Conservation (phyloP, 352 stramenopile species). For the Pythium monospermum region DNA sequence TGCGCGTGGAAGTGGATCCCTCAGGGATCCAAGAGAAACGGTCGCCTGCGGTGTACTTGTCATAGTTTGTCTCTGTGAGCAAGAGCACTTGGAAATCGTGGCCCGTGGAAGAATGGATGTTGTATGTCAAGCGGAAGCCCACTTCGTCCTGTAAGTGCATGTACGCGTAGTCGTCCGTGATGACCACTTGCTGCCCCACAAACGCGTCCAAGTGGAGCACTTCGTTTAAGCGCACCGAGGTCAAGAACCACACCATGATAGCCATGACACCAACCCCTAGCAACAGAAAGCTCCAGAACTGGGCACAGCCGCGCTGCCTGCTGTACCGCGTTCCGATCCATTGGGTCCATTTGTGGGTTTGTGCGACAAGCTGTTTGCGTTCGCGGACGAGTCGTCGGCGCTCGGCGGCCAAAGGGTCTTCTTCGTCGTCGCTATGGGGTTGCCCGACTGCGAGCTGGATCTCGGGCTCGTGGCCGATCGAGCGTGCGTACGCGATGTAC, state of each 20-base stretch:
- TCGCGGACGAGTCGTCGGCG: constrained; percentile 35
- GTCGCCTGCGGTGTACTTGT: constrained; percentile 43
- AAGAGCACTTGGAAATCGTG: constrained; percentile 49
- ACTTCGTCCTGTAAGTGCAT: constrained; percentile 62
- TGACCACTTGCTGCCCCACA: constrained; percentile 35
- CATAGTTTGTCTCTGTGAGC: constrained; percentile 47
- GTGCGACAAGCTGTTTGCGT: constrained; percentile 26
- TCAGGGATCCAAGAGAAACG: constrained; percentile 32
- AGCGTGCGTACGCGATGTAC: constrained; percentile 91
- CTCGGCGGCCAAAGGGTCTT: constrained; percentile 14
- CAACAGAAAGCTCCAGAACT: constrained; percentile 31
- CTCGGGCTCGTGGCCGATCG: constrained; percentile 73
- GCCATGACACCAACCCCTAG: constrained; percentile 32
- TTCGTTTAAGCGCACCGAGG: constrained; percentile 37
- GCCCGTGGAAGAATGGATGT: constrained; percentile 15
- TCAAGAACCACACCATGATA: constrained; percentile 29
- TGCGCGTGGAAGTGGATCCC: constrained; percentile 35
- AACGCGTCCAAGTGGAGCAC: constrained; percentile 68
- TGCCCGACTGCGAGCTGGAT: constrained; percentile 88
- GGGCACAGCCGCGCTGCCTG: constrained; percentile 26
- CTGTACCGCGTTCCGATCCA: constrained; percentile 43
- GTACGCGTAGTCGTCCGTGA: constrained; percentile 51
- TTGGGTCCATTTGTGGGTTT: constrained; percentile 39
- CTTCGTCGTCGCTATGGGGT: constrained; percentile 29
- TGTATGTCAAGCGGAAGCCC: constrained; percentile 52